Conservation (phyloP, 2,329 filamentous ascomycete species). For the Alternaria panax region DNA sequence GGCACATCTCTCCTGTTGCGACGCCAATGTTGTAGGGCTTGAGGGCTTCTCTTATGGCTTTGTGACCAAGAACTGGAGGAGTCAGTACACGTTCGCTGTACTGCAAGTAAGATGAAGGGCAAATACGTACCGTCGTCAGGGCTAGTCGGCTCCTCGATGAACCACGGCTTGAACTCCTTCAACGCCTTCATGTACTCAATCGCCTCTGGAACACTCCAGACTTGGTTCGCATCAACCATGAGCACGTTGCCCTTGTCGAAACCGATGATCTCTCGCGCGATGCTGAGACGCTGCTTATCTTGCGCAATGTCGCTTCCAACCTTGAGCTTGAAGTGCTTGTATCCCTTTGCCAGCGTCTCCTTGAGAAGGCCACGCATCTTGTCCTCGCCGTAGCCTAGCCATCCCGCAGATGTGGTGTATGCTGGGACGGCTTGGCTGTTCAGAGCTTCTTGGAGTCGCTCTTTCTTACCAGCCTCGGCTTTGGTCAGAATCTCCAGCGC, state of each 20-base stretch:
- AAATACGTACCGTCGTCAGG: slow-evolving; percentile 70
- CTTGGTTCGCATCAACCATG: slow-evolving; percentile 93
- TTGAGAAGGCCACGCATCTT: slow-evolving; percentile 80
- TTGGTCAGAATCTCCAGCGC: slow-evolving; percentile 74
- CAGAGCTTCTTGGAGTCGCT: slow-evolving; percentile 76
- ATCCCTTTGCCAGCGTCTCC: slow-evolving; percentile 78
- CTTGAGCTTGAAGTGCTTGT: slow-evolving; percentile 90
- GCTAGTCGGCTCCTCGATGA: slow-evolving; percentile 92
- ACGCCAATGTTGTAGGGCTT: slow-evolving; percentile 79
- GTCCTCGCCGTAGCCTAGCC: slow-evolving; percentile 88
- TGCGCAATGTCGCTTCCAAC: slow-evolving; percentile 77
- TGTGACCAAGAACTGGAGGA: slow-evolving; percentile 78
- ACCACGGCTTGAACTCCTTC: slow-evolving; percentile 85
- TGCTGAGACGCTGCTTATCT: slow-evolving; percentile 73
- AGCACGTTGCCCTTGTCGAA: slow-evolving; percentile 84
- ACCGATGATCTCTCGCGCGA: slow-evolving; percentile 81
- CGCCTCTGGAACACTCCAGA: slow-evolving; percentile 90
- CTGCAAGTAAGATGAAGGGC: not conserved
- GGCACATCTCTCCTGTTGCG: slow-evolving; percentile 93
- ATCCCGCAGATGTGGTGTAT: slow-evolving; percentile 89
- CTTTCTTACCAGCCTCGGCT: slow-evolving; percentile 71
- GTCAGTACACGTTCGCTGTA: not conserved
- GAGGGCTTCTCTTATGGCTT: slow-evolving; percentile 81
- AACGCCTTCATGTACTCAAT: slow-evolving; percentile 86
- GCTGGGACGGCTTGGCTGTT: slow-evolving; percentile 79